A percentile compares a stretch with the other conserved stretches of the same genome.
phyloP scores from a whole-genome alignment of 2,329 filamentous ascomycete species.

The Verticillium nonalfalfae region DNA sequence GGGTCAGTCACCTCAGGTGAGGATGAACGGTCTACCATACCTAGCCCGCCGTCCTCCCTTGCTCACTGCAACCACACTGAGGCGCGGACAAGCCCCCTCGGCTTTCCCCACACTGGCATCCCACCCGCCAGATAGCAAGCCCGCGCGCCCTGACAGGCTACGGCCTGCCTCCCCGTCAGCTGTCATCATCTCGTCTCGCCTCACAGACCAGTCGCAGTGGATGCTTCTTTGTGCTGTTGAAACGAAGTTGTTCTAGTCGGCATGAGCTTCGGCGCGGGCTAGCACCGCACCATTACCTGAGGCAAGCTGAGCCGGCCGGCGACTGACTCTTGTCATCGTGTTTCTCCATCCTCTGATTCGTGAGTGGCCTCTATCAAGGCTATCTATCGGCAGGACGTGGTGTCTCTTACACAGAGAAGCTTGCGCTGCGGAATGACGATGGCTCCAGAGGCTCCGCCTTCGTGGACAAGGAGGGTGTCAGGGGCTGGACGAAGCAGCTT shows the following conservation, averaged over 20 bases:
- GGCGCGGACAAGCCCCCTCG: constrained; percentile 5
- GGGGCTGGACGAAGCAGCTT: not conserved
- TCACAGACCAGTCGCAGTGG: not conserved
- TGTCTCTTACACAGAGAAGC: not conserved
- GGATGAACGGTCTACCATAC: not conserved
- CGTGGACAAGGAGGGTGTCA: not conserved
- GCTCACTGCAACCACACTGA: constrained; percentile 1
- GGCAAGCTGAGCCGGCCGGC: not conserved
- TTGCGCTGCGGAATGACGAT: not conserved
- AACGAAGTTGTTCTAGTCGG: not conserved
- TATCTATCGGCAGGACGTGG: not conserved
- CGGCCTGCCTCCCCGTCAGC: not conserved
- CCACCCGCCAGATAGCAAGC: not conserved
- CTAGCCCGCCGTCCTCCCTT: not conserved
- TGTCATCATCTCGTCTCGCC: not conserved
- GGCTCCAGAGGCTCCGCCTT: not conserved
- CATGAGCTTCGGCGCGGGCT: not conserved
- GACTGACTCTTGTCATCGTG: not conserved
- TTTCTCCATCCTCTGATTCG: not conserved
- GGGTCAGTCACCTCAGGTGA: not conserved
- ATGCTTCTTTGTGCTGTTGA: not conserved
- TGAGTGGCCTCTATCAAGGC: not conserved
- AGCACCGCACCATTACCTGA: not conserved
- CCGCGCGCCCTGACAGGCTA: not conserved
- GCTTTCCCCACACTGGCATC: constrained; percentile 4